Percentiles rank a stretch among this genome's conserved stretches.
Conservation (phyloP, 768 basidiomycete species). For the Mrakia blollopis region DNA sequence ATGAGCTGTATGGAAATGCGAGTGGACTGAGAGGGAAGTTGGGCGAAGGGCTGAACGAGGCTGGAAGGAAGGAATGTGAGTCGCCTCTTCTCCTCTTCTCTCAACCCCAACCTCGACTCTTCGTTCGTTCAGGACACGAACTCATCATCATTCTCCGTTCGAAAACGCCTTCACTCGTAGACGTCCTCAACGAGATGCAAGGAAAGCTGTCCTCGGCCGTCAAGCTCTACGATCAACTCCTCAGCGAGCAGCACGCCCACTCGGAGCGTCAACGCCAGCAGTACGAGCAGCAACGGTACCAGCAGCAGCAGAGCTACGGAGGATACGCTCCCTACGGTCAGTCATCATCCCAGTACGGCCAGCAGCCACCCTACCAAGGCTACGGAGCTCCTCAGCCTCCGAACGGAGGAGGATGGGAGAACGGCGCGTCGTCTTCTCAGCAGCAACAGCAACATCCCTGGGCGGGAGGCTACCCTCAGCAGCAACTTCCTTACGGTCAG, state of each 20-base stretch:
- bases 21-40: constrained; percentile 72
- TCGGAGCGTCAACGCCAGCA: constrained; percentile 35
- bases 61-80: constrained; percentile 77
- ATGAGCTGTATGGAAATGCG: constrained; percentile 78
- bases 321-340: constrained; percentile 8
- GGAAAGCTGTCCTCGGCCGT: constrained; percentile 88
- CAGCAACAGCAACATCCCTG: constrained; percentile 9
- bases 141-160: constrained; percentile 1
- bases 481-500: constrained; percentile 8
- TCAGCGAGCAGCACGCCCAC: constrained; percentile 67
- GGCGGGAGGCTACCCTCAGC: background rate
- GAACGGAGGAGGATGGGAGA: background rate
- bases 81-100: constrained; percentile 34
- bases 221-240: constrained; percentile 78
- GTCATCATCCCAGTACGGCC: background rate
- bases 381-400: background rate
- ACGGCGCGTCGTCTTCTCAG: background rate
- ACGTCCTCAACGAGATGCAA: constrained; percentile 88
- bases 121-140: too few species aligned
- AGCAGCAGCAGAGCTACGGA: constrained; percentile 33
- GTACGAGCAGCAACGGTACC: constrained; percentile 36
- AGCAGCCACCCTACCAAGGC: background rate
- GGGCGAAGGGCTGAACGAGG: constrained; percentile 74
- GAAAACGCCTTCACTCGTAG: constrained; percentile 47
- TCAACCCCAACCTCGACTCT: background rate